These are phyloP conservation scores for Ananas comosus DNA, from an alignment of 176 grass and related monocot species.

Conservation along the genomic window DNA sequence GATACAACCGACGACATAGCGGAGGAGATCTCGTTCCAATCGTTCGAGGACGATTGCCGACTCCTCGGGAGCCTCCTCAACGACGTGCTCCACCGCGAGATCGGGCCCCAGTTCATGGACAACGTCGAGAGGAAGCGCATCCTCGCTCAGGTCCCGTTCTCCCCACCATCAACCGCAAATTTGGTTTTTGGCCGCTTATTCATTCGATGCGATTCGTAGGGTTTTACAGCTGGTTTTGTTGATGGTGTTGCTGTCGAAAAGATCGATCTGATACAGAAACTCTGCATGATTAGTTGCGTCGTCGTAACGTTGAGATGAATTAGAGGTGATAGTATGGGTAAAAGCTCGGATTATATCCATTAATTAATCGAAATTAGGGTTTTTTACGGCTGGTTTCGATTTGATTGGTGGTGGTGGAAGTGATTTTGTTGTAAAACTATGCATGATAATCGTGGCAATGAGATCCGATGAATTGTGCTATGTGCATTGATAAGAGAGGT, in stretches of 20 bases:
- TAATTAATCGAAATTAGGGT: background rate
- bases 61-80: conserved; percentile 77
- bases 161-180: background rate
- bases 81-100: conserved; percentile 78
- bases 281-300: no score
- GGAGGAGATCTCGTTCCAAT: conserved; percentile 91
- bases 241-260: no score
- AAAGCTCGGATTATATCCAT: background rate
- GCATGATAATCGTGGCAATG: no score
- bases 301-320: no score
- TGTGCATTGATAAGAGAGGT: no score
- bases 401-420: background rate
- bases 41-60: conserved; percentile 94
- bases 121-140: conserved; percentile 68
- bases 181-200: background rate
- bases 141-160: conserved; percentile 55
- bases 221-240: no score
- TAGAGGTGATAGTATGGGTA: no score
- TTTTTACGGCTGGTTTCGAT: no score
- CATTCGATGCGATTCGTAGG: no score
- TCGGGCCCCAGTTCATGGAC: conserved; percentile 72
- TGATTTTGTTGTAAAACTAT: conserved; percentile 1
- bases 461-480: no score
- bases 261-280: no score
- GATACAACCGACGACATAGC: conserved; percentile 84